Evolutionary conservation across 345 rosid species (phyloP), one percentile per base, ranked within the genome.

Genomic region (Hirschfeldia incana): DNA sequence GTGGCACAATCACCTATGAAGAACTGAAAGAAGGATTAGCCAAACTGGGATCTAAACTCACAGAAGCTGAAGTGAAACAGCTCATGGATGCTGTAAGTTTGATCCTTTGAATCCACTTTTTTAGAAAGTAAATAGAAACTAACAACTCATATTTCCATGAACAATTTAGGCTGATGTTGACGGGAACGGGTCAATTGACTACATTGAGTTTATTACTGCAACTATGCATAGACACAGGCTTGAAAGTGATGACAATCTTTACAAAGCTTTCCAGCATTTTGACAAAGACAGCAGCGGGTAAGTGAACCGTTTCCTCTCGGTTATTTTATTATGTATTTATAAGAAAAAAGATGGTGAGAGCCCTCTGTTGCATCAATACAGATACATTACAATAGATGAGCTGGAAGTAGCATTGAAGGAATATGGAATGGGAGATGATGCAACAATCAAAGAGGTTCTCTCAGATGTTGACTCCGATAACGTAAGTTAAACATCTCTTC

Each of bases 11-110:
- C 82, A 94, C 97, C 28, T 93, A 91, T 80, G 97, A 91, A 62
- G 98, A 94, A 70, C 85, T 94, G 78, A 91, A 89, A 85, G 78
- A 84, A 58, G 96, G 98, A 21, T 81, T 94, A 85, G 92, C 96
- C 77, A 84, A 88, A 77, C 84, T 91, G 72, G 99, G 96, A 71
- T 92, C 99, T n/a, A 92, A 86, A 84, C 95, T 94, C 37, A 85
- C 94, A 0, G 96, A 90, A 82, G 59, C 86, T 76, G 98, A 94
- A 86, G 95, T 94, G 36, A 76, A 86, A 81, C 94, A 91, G 73
- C 97, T 93, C 57, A 91, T 94, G 98, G 97, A 92, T 75, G 98
- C 97, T 79, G 98, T 94, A 85, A 88, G 94, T 69, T 62, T 30
- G 26, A 3, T 29, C 2, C 30, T 29, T 68, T 11, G 49, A 30